These are phyloP conservation scores for Cymodocea nodosa DNA, from an alignment of 116 monocot genomes.

Conservation along the genomic window DNA sequence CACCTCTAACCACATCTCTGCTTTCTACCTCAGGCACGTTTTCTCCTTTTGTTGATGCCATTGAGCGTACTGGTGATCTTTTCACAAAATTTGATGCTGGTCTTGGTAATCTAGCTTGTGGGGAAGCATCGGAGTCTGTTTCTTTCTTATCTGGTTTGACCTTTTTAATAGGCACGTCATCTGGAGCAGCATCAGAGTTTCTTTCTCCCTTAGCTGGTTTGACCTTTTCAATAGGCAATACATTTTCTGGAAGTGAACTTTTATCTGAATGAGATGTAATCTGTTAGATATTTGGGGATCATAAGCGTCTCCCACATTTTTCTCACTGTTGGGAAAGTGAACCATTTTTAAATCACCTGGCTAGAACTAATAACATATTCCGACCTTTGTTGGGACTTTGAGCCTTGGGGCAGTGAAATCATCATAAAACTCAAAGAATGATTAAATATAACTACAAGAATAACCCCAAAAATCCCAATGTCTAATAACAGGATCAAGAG, in stretches of 20 bases:
- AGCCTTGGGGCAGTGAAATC: background rate
- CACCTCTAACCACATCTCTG: background rate
- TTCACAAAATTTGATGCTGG: slow-evolving; percentile 50
- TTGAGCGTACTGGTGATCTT: slow-evolving; percentile 41
- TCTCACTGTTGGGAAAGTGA: background rate
- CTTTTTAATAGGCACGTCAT: too few relatives aligned
- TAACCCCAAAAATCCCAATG: background rate
- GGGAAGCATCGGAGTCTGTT: slow-evolving; percentile 4
- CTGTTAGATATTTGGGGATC: background rate
- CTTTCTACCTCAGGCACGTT: slow-evolving; percentile 1
- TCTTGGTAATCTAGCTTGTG: slow-evolving; percentile 10
- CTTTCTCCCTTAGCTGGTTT: too few relatives aligned
- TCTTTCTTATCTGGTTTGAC: background rate
- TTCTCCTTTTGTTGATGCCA: slow-evolving; percentile 3
- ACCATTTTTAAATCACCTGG: background rate
- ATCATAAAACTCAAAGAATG: too few relatives aligned
- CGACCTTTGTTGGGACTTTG: background rate
- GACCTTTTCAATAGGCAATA: too few relatives aligned
- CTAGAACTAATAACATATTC: background rate
- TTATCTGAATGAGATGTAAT: background rate
- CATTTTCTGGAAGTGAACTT: background rate
- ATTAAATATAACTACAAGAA: background rate
- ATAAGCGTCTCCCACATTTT: too few relatives aligned
- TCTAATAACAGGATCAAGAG: background rate
- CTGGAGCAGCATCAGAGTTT: too few relatives aligned